Percentiles rank a stretch among this genome's conserved stretches.
Conservation (phyloP, 1,139 yeast genomes). For the Meyerozyma sp. region DNA sequence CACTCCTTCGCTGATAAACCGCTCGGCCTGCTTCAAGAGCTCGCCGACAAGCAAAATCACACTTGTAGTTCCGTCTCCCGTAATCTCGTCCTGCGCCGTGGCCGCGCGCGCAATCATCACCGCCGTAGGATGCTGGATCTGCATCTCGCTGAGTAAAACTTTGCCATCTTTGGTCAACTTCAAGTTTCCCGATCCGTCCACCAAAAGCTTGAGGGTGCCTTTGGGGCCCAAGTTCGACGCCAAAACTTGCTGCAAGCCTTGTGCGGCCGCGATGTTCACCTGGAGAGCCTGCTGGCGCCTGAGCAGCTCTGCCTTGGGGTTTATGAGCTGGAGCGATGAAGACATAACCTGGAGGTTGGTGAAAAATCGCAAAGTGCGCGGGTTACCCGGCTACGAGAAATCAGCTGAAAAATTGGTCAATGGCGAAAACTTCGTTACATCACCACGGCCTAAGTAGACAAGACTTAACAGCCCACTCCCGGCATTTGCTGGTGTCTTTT, state of each 20-base stretch:
- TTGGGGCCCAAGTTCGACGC: constrained; percentile 94
- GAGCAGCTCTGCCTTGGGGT: constrained; percentile 95
- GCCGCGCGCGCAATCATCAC: constrained; percentile 99
- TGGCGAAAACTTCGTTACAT: too few species aligned
- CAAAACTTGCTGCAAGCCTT: constrained; percentile 89
- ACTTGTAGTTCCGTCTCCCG: constrained; percentile 99
- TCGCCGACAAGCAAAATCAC: constrained; percentile 95
- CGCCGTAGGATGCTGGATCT: constrained; percentile 99
- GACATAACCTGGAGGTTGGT: constrained; percentile 21
- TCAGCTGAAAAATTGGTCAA: too few species aligned
- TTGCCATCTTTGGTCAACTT: constrained; percentile 97
- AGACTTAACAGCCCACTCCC: background rate
- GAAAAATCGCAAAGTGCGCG: background rate
- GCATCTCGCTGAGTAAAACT: constrained; percentile 92
- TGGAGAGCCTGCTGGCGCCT: constrained; percentile 93
- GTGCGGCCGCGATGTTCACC: constrained; percentile 94
- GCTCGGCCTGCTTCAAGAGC: constrained; percentile 87
- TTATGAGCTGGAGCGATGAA: constrained; percentile 78
- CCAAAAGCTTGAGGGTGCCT: constrained; percentile 93
- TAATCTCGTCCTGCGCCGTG: constrained; percentile 96
- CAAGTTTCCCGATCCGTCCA: constrained; percentile 94
- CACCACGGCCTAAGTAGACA: too few species aligned
- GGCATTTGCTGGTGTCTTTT: background rate
- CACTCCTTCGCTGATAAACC: constrained; percentile 87
- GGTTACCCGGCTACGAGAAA: background rate